phyloP scores from a whole-genome alignment of 1,284 basidiomycete genomes.

The Thecaphora thlaspeos region DNA sequence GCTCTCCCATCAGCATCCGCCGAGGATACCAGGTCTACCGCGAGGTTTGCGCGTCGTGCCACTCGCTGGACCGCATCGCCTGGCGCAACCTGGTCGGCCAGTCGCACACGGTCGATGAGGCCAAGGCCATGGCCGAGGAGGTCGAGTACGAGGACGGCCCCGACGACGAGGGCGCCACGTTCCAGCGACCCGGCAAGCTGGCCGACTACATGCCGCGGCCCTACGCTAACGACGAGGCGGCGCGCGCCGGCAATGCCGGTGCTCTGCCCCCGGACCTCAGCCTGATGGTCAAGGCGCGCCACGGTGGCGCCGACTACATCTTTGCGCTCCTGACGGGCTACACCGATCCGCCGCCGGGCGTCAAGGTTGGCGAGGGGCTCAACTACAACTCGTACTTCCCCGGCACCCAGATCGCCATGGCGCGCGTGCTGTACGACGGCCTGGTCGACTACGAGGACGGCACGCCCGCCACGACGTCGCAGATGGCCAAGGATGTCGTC shows the following conservation, averaged over 20 bases:
- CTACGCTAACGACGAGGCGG: conserved; percentile 98
- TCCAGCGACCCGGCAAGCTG: conserved; percentile 93
- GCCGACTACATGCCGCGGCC: conserved; percentile 94
- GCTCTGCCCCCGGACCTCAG: conserved; percentile 95
- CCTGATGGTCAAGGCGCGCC: conserved; percentile 96
- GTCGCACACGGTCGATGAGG: conserved; percentile 91
- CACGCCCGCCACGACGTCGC: conserved; percentile 94
- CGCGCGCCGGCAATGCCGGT: conserved; percentile 88
- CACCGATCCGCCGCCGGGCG: conserved; percentile 92
- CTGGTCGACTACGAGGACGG: conserved; percentile 62
- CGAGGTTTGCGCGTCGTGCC: conserved; percentile 97
- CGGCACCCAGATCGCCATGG: conserved; percentile 85
- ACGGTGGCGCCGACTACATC: conserved; percentile 94
- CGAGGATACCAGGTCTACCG: conserved; percentile 98
- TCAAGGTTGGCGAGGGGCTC: conserved; percentile 75
- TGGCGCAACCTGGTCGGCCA: conserved; percentile 99
- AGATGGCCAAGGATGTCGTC: conserved; percentile 98
- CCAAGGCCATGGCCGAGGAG: conserved; percentile 81
- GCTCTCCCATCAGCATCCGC: too few species aligned
- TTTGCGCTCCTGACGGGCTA: conserved; percentile 97
- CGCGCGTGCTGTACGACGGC: conserved; percentile 87
- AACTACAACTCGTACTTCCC: conserved; percentile 60
- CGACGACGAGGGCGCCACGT: conserved; percentile 94
- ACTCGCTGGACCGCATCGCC: conserved; percentile 97
- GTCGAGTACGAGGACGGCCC: conserved; percentile 96